Evolutionary conservation across 441 rosid genomes (phyloP).

Genomic region (Euphorbia schlechtendalii): DNA sequence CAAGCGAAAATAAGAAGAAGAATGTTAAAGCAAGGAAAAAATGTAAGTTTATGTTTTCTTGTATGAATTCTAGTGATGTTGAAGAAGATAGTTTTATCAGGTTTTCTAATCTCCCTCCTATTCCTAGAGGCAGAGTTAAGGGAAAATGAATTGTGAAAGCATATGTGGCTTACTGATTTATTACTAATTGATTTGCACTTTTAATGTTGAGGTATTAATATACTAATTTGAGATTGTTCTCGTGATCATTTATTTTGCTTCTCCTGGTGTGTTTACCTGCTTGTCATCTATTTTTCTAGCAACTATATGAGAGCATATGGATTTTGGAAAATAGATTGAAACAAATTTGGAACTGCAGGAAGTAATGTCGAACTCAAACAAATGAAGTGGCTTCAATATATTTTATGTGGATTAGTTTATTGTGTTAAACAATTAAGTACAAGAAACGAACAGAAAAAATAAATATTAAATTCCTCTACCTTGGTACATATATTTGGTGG

Average conservation of each 20-base stretch:
- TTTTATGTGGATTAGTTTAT: too few species aligned
- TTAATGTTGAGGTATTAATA: neutral
- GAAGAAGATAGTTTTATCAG: slow-evolving; percentile 32
- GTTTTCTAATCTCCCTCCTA: slow-evolving; percentile 32
- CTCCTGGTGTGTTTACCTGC: neutral
- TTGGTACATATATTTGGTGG: too few species aligned
- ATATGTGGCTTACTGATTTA: neutral
- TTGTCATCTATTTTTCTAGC: too few species aligned
- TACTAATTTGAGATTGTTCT: neutral
- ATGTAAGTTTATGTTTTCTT: slow-evolving; percentile 30
- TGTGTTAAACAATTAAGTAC: too few species aligned
- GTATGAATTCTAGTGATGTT: slow-evolving; percentile 46
- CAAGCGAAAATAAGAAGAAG: slow-evolving; percentile 20
- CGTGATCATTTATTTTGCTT: neutral
- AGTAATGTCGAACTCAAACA: too few species aligned
- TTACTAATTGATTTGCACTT: neutral
- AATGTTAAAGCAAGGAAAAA: slow-evolving; percentile 14
- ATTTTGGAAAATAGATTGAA: too few species aligned
- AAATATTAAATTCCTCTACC: too few species aligned
- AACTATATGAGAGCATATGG: too few species aligned
- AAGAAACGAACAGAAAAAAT: too few species aligned
- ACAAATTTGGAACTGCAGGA: too few species aligned
- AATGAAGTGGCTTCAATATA: too few species aligned
- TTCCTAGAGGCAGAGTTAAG: slow-evolving; percentile 28
- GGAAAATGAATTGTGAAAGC: neutral